These are phyloP conservation scores for Nyssa sinensis DNA, from an alignment of 148 eudicot species.

Conservation along the genomic window DNA sequence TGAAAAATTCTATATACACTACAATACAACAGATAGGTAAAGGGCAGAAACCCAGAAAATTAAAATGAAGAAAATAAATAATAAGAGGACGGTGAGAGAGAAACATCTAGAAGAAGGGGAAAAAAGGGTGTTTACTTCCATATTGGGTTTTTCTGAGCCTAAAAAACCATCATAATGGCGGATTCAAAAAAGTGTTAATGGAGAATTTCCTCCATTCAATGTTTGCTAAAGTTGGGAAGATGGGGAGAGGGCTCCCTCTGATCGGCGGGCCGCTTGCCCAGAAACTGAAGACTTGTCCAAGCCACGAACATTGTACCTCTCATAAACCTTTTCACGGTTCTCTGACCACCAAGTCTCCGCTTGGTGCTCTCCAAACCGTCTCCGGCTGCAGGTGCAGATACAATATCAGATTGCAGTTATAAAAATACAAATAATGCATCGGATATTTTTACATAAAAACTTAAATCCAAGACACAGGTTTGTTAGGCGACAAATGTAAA, in stretches of 20 bases:
- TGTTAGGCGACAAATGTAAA: neutral
- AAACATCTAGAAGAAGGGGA: neutral
- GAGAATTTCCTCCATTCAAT: constrained; percentile 5
- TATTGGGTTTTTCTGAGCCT: constrained; percentile 1
- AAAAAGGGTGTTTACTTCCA: constrained; percentile 5
- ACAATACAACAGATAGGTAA: neutral
- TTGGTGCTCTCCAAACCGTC: constrained; percentile 94
- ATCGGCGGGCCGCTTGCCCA: constrained; percentile 61
- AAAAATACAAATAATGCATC: neutral
- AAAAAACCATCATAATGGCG: constrained; percentile 3
- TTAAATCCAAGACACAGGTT: neutral
- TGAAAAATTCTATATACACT: constrained; percentile 7
- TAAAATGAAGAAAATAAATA: neutral
- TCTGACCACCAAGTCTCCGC: constrained; percentile 99
- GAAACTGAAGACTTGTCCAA: constrained; percentile 42
- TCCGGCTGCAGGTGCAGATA: constrained; percentile 51
- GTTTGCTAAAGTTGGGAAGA: constrained; percentile 43
- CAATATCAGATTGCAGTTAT: neutral
- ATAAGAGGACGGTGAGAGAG: too few relatives aligned
- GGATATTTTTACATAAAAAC: neutral
- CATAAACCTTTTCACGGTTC: constrained; percentile 87
- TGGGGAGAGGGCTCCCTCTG: constrained; percentile 64
- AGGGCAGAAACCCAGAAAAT: neutral
- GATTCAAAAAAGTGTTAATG: neutral
- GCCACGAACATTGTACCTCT: constrained; percentile 83